These are phyloP conservation scores for Penicillium pulvis DNA, from an alignment of 495 filamentous ascomycete genomes.

Conservation along the genomic window DNA sequence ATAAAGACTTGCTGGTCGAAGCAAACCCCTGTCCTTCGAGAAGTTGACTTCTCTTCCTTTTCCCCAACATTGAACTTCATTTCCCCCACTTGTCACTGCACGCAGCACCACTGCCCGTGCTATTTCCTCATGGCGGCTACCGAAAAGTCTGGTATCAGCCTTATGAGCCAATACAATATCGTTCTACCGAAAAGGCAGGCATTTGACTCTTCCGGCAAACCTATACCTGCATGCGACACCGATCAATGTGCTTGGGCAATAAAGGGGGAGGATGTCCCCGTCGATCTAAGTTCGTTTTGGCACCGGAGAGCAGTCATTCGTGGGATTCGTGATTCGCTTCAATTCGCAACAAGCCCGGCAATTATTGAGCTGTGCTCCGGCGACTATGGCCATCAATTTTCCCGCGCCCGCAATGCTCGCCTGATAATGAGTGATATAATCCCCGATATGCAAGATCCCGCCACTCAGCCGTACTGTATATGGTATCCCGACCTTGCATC, in stretches of 20 bases:
- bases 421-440: constrained; percentile 42
- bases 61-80: constrained; percentile 20
- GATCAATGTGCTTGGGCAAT: constrained; percentile 19
- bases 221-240: constrained; percentile 17
- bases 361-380: constrained; percentile 19
- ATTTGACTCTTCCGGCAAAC: constrained; percentile 18
- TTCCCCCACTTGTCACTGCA: constrained; percentile 20
- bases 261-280: constrained; percentile 16
- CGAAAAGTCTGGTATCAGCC: constrained; percentile 13
- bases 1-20: constrained; percentile 11
- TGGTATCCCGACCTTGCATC: constrained; percentile 40
- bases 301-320: constrained; percentile 19
- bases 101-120: constrained; percentile 13
- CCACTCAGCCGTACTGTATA: constrained; percentile 43
- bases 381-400: constrained; percentile 15
- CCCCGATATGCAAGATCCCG: constrained; percentile 31
- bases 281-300: constrained; percentile 17
- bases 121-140: constrained; percentile 21
- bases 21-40: constrained; percentile 12
- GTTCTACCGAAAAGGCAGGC: constrained; percentile 22
- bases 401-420: constrained; percentile 33
- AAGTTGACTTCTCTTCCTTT: too few species aligned
- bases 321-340: constrained; percentile 18
- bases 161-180: constrained; percentile 22
- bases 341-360: constrained; percentile 20